Evolutionary conservation across 306 rosid species (phyloP), one percentile per base, ranked within the genome.

Genomic region (Trichosanthes cucumerina): DNA sequence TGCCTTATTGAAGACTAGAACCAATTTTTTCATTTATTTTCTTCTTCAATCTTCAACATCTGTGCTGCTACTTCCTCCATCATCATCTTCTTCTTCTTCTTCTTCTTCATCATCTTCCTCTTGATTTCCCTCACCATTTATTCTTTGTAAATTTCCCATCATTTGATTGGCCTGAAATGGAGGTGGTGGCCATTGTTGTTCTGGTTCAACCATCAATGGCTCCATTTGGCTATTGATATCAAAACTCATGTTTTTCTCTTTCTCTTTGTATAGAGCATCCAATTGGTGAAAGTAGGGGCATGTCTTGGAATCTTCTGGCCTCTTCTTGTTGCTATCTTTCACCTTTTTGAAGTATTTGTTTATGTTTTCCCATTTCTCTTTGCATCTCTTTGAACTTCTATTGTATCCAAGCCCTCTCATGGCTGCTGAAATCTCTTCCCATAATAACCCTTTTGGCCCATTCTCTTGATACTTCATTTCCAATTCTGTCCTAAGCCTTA

Each of bases 321-420:
- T 84, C 28, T 79, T 91, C 89, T 88, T 92, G 88, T 86, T 92
- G 83, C 99, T 90, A 54, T 96, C 97, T 75, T 96, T 96, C 3
- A 92, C 97, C 65, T 92, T 96, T 89, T 96, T 96, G 93, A 88
- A 96, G 86, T 96, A 96, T 86, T 94, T 94, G 92, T 94, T 94
- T 73, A 94, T 94, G 82, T 94, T 94, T 84, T 94, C 98, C 98
- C 98, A 94, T 68, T 94, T 94, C 87, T 94, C 98, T 62, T 94
- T 94, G 88, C 98, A 94, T 76, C 98, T 89, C 75, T 94, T 94
- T 0, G 98, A 38, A 43, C 24, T 92, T 78, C 97, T 56, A 52
- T 86, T 92, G 79, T 96, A 91, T 31, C 99, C 99, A 28, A 84
- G 43, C 73, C 84, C 85, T 81, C 46, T 88, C 99, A 96, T 92